Evolutionary conservation across 225 moss, liverwort and hornwort genomes (phyloP).

Genomic region (Bryoerythrophyllum caledonicum): DNA sequence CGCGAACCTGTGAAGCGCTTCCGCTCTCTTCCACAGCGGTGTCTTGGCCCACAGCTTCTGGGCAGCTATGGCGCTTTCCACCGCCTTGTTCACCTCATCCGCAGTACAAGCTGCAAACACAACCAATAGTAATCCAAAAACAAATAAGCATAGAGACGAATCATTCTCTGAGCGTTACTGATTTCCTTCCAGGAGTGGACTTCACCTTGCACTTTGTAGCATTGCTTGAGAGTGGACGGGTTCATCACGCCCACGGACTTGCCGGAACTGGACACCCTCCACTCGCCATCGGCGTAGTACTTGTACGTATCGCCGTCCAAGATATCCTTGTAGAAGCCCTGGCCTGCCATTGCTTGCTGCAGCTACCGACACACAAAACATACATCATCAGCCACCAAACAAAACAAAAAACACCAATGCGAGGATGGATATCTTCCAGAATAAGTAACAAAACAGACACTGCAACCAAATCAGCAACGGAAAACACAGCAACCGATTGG

Average conservation of each 20-base stretch:
- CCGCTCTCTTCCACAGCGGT: slow-evolving; percentile 92
- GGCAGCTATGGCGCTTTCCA: slow-evolving; percentile 78
- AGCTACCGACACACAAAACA: not conserved
- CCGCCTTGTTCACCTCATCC: slow-evolving; percentile 90
- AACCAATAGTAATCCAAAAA: not conserved
- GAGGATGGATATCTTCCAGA: too few species aligned
- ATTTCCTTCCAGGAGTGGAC: too few species aligned
- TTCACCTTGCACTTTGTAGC: slow-evolving; percentile 88
- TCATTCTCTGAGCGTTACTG: too few species aligned
- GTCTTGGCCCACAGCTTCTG: slow-evolving; percentile 94
- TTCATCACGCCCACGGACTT: slow-evolving; percentile 69
- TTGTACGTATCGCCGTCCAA: slow-evolving; percentile 77
- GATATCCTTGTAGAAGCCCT: slow-evolving; percentile 75
- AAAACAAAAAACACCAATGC: too few species aligned
- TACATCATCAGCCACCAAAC: not conserved
- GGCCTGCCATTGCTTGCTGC: slow-evolving; percentile 68
- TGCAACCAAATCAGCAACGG: too few species aligned
- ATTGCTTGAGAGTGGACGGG: slow-evolving; percentile 79
- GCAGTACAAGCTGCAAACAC: slow-evolving; percentile 79
- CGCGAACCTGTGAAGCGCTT: slow-evolving; percentile 84
- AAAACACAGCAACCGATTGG: too few species aligned
- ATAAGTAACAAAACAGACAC: too few species aligned
- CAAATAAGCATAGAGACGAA: too few species aligned
- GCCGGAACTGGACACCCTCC: slow-evolving; percentile 75
- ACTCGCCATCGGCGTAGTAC: slow-evolving; percentile 83